Percentiles rank a stretch among this genome's conserved stretches.
Evolutionary conservation across 495 filamentous ascomycete genomes (phyloP).

Genomic region (Penicillium turbatum): DNA sequence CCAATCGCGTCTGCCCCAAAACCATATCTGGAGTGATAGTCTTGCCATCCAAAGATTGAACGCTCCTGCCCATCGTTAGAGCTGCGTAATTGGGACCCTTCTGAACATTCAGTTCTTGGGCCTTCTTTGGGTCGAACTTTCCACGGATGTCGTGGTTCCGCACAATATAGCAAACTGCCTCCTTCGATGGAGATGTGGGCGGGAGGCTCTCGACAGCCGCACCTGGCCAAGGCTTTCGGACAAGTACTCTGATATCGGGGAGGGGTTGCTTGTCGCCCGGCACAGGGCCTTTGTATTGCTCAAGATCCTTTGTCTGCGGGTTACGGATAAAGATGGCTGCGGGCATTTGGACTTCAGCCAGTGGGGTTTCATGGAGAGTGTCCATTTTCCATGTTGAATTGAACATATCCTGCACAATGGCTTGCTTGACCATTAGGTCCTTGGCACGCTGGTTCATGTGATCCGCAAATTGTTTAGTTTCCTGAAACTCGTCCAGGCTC

Average conservation of each 20-base stretch:
- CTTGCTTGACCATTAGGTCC: slow-evolving; percentile 50
- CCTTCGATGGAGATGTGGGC: slow-evolving; percentile 53
- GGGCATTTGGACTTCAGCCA: slow-evolving; percentile 62
- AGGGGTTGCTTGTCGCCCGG: slow-evolving; percentile 47
- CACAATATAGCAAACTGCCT: slow-evolving; percentile 81
- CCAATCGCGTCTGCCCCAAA: slow-evolving; percentile 48
- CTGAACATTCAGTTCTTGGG: slow-evolving; percentile 54
- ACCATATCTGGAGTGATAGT: slow-evolving; percentile 64
- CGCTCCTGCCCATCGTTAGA: slow-evolving; percentile 49
- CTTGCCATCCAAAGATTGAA: slow-evolving; percentile 52
- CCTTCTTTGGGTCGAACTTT: slow-evolving; percentile 67
- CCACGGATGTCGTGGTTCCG: slow-evolving; percentile 69
- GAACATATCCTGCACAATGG: slow-evolving; percentile 75
- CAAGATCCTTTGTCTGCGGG: slow-evolving; percentile 56
- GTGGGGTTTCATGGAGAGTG: slow-evolving; percentile 55
- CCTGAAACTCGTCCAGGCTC: slow-evolving; percentile 54
- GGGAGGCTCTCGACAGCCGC: slow-evolving; percentile 61
- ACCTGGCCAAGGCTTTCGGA: slow-evolving; percentile 80
- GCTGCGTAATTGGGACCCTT: slow-evolving; percentile 50
- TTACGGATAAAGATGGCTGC: slow-evolving; percentile 68
- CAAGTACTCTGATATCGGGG: slow-evolving; percentile 67
- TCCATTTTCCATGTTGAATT: slow-evolving; percentile 71
- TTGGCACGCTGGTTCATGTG: slow-evolving; percentile 25
- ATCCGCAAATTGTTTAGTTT: slow-evolving; percentile 18
- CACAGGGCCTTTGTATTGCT: slow-evolving; percentile 61